Conservation (phyloP, 495 filamentous ascomycete species). For the Neurospora intermedia region DNA sequence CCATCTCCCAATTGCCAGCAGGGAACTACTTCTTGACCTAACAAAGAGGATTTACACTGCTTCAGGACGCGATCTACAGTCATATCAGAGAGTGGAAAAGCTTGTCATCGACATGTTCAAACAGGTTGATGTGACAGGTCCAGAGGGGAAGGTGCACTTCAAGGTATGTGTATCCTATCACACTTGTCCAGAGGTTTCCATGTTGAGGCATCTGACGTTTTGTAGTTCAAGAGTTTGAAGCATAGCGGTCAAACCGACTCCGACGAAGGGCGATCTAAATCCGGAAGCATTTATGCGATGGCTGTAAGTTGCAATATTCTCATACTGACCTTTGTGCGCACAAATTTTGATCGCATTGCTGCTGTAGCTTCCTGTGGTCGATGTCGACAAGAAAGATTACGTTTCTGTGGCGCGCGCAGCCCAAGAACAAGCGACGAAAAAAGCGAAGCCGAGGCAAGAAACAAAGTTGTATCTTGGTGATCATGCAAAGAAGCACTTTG, state of each 20-base stretch:
- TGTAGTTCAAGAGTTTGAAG: background rate
- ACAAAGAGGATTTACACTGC: background rate
- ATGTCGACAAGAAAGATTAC: slow-evolving; percentile 6
- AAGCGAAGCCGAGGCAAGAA: background rate
- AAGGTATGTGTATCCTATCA: background rate
- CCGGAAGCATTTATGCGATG: background rate
- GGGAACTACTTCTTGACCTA: background rate
- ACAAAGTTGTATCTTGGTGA: background rate
- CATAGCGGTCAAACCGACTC: background rate
- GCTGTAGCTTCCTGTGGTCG: background rate
- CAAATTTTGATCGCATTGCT: background rate
- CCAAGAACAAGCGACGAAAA: background rate
- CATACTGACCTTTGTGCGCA: background rate
- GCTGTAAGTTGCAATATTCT: background rate
- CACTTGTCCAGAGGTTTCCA: background rate
- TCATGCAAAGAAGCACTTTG: background rate
- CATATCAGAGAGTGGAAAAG: background rate
- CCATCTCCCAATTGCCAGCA: slow-evolving; percentile 2
- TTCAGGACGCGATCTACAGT: background rate
- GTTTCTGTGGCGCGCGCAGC: background rate
- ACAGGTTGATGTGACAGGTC: slow-evolving; percentile 1
- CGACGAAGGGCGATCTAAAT: background rate
- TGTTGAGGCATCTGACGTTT: background rate
- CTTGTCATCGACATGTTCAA: background rate
- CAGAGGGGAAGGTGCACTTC: slow-evolving; percentile 1